These are phyloP conservation scores for Wickerhamomyces subpelliculosus DNA, from an alignment of 805 yeast genomes.

Conservation along the genomic window DNA sequence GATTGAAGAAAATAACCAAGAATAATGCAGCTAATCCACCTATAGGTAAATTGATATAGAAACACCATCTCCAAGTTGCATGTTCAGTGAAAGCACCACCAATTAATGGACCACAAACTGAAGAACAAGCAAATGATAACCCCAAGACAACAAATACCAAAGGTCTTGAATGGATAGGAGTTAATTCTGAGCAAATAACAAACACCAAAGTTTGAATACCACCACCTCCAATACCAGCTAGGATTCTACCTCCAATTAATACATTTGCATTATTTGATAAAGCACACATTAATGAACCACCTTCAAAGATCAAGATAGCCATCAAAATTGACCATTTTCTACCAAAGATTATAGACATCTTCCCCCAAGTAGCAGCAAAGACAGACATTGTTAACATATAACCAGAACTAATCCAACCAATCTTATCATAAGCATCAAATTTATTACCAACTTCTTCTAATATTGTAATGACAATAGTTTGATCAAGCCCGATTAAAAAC, in stretches of 20 bases:
- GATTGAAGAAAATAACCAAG: slow-evolving; percentile 35
- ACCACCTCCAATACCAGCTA: slow-evolving; percentile 67
- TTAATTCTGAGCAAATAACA: slow-evolving; percentile 47
- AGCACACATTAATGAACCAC: slow-evolving; percentile 55
- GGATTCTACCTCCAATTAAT: slow-evolving; percentile 60
- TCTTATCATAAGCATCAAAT: slow-evolving; percentile 41
- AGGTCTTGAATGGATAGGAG: slow-evolving; percentile 23
- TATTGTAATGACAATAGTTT: slow-evolving; percentile 46
- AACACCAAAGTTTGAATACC: slow-evolving; percentile 49
- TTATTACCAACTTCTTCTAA: slow-evolving; percentile 40
- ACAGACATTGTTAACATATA: slow-evolving; percentile 46
- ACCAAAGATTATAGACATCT: slow-evolving; percentile 47
- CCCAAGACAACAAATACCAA: slow-evolving; percentile 19
- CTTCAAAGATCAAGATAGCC: slow-evolving; percentile 45
- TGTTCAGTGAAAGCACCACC: slow-evolving; percentile 60
- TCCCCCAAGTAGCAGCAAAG: slow-evolving; percentile 48
- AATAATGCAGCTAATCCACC: slow-evolving; percentile 44
- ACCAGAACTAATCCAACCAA: slow-evolving; percentile 54
- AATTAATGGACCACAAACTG: slow-evolving; percentile 54
- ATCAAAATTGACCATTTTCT: slow-evolving; percentile 40
- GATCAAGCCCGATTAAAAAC: slow-evolving; percentile 42
- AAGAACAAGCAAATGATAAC: slow-evolving; percentile 38
- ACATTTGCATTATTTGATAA: slow-evolving; percentile 44
- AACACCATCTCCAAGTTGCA: slow-evolving; percentile 73
- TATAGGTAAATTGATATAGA: slow-evolving; percentile 60